Base-by-base conservation (phyloP, 208 protist species). In the Leishmania tarentolae region DNA sequence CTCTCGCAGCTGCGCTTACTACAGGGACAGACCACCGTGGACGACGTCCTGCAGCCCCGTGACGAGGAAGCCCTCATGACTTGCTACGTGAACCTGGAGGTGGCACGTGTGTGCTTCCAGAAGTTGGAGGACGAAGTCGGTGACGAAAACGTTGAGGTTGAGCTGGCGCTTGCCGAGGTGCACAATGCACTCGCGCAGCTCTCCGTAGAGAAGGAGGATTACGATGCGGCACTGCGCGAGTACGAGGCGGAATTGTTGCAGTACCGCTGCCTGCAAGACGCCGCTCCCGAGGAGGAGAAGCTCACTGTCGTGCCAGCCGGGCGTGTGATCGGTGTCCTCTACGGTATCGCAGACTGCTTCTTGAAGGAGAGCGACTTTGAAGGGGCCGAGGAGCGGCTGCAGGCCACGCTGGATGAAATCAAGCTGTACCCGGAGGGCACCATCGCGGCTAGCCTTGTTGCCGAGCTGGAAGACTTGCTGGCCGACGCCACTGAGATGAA, bases 41-140 rank as follows among this genome's bases (percentile, higher is more conserved):
- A 95, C 68, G 90, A 90, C 68, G 89, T 90, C 57, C 83, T 95
- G 75, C 82, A 91, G 81, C 90, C 93, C 11, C 83, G 88, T 21
- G 92, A 95, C 76, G 87, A 96, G 78, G 90, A 97, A 37, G 88
- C 85, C 31, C 76, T 97, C 53, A 90, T 95, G 84, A 86, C 94
- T 65, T 97, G 94, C 83, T 97, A 92, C 80, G 88, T 95, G 57
- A 97, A 96, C 79, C 85, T 97, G 9, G 92, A 96, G 74, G 89
- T 95, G 73, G 94, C 94, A 3, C 92, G 93, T 24, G 93, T 96
- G 53, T 88, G 84, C 78, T 91, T 95, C 44, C 88, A 96, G 83
- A 95, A 96, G 75, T 70, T 90, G 76, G 91, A 95, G 76, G 44
- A 47, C 6, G 82, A 90, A 73, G 72, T 79, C 37, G 87, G 89